phyloP scores from a whole-genome alignment of 148 eudicot species.

The Pharnaceum exiguum region DNA sequence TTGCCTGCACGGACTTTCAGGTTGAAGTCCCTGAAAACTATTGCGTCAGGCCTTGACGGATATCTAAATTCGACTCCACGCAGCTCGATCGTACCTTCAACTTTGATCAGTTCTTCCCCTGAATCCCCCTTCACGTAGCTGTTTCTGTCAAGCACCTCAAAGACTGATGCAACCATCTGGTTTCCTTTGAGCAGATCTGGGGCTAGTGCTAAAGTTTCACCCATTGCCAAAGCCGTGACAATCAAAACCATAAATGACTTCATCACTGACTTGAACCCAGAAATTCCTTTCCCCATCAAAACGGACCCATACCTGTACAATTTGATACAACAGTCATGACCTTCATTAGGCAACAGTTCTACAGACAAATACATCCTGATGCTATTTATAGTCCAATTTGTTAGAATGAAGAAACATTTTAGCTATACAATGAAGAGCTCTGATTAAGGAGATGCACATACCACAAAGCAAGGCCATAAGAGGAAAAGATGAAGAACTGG shows the following conservation, averaged over 20 bases:
- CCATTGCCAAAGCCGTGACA: constrained; percentile 95
- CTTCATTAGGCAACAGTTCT: no score
- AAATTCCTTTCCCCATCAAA: constrained; percentile 70
- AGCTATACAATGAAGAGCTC: no score
- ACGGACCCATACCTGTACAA: constrained; percentile 78
- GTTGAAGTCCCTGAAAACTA: constrained; percentile 62
- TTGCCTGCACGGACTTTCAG: constrained; percentile 63
- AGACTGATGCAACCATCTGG: constrained; percentile 91
- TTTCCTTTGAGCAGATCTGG: constrained; percentile 90
- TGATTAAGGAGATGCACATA: constrained; percentile 32
- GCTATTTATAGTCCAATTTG: no score
- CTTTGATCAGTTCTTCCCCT: constrained; percentile 68
- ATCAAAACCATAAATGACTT: constrained; percentile 93
- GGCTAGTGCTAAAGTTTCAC: constrained; percentile 90
- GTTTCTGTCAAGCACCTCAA: constrained; percentile 75
- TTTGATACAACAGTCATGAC: background rate
- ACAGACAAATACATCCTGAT: no score
- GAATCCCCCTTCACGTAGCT: constrained; percentile 53
- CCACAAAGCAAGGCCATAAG: constrained; percentile 95
- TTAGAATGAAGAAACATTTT: no score
- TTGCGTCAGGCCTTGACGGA: constrained; percentile 83
- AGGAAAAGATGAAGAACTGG: constrained; percentile 95
- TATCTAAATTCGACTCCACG: constrained; percentile 69
- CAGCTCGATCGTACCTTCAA: constrained; percentile 77
- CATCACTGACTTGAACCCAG: constrained; percentile 88